A percentile compares a stretch with the other conserved stretches of the same genome.
These are phyloP conservation scores for Aureobasidium zeae DNA, from an alignment of 2,329 filamentous ascomycete species.

Conservation along the genomic window DNA sequence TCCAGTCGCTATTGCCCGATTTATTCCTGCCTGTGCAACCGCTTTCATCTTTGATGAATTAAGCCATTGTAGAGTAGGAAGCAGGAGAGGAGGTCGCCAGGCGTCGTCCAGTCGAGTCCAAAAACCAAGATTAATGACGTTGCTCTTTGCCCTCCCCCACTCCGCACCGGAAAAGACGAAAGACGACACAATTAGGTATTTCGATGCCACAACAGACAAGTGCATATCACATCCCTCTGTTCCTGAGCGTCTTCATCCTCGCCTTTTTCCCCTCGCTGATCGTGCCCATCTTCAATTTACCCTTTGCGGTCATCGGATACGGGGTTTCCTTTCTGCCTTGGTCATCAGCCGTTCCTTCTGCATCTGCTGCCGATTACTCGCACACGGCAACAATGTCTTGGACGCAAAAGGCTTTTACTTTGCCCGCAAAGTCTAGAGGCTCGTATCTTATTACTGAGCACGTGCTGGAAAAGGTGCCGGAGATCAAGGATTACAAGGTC, in stretches of 20 bases:
- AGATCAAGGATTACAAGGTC: slow-evolving; percentile 74
- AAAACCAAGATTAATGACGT: background rate
- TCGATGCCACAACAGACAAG: too few relatives aligned
- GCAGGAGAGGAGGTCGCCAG: too few relatives aligned
- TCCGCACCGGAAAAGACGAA: too few relatives aligned
- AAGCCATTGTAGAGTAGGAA: too few relatives aligned
- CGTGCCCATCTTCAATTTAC: slow-evolving; percentile 30
- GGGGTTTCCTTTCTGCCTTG: slow-evolving; percentile 20
- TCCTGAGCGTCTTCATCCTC: slow-evolving; percentile 41
- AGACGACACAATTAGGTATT: too few relatives aligned
- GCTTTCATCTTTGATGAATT: too few relatives aligned
- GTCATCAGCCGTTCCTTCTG: slow-evolving; percentile 24
- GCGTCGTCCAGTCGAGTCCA: too few relatives aligned
- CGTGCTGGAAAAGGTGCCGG: slow-evolving; percentile 61
- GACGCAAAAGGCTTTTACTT: slow-evolving; percentile 75
- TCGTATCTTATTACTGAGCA: slow-evolving; percentile 82
- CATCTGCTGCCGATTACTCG: slow-evolving; percentile 20
- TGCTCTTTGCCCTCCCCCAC: background rate
- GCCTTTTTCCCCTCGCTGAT: slow-evolving; percentile 43
- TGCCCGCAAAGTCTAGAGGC: slow-evolving; percentile 68
- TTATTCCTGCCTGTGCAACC: too few relatives aligned
- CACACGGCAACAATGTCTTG: slow-evolving; percentile 45
- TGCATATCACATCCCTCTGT: slow-evolving; percentile 28
- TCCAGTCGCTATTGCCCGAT: too few relatives aligned
- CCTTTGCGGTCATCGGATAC: slow-evolving; percentile 23